phyloP scores from a whole-genome alignment of 805 yeast genomes.

The Candida xiaguanensis region DNA sequence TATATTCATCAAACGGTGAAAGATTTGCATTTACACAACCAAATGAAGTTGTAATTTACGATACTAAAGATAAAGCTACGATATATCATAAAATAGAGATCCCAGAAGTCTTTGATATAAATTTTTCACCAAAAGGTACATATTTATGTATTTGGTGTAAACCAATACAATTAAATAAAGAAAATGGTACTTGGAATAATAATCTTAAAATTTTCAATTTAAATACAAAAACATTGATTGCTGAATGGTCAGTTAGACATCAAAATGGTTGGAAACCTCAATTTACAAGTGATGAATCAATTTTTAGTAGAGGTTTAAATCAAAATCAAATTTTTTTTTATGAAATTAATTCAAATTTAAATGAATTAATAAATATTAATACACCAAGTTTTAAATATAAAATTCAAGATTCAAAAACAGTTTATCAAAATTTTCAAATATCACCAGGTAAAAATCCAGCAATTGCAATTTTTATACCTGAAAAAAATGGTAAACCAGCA shows the following conservation, averaged over 20 bases:
- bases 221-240: constrained; percentile 42
- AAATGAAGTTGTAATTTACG: constrained; percentile 50
- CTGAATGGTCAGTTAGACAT: constrained; percentile 69
- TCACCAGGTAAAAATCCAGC: constrained; percentile 90
- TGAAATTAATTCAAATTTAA: constrained; percentile 37
- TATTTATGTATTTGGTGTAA: constrained; percentile 87
- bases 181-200: constrained; percentile 68
- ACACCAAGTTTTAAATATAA: constrained; percentile 59
- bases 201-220: constrained; percentile 78
- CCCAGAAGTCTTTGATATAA: constrained; percentile 72
- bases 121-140: constrained; percentile 85
- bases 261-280: constrained; percentile 95
- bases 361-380: constrained; percentile 27
- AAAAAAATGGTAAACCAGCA: constrained; percentile 84
- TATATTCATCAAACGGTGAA: constrained; percentile 65
- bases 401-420: constrained; percentile 48
- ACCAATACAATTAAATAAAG: constrained; percentile 62
- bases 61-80: constrained; percentile 47
- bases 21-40: constrained; percentile 74
- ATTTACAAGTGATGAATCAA: constrained; percentile 75
- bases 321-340: constrained; percentile 66
- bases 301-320: constrained; percentile 56
- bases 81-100: constrained; percentile 47
- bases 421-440: constrained; percentile 53
- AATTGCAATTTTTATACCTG: constrained; percentile 88